Base-by-base conservation (phyloP, 2,329 filamentous ascomycete species). In the Aspergillus amoenus region DNA sequence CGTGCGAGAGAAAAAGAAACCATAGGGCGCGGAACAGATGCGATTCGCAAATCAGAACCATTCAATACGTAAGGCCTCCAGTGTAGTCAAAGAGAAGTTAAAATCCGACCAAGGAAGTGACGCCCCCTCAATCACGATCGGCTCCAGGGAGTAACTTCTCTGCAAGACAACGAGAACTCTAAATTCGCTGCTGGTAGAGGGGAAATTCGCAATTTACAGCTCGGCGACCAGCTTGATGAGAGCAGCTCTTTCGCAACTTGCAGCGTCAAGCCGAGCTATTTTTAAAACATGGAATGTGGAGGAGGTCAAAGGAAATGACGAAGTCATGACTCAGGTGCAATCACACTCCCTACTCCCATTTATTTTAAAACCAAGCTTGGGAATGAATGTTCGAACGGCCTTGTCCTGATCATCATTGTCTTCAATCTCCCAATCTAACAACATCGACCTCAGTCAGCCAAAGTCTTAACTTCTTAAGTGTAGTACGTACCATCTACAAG, bases 381-480 rank as follows among this genome's bases (percentile, higher is more conserved):
- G 27, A 30, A 30, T 30, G 34, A 37, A n/a, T n/a, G 13, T n/a
- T 30, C 9, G 18, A 18, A 18, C 18, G 13, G 5, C 43, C 11
- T 44, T 45, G 15, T 11, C 15, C 24, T 27, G 7, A 8, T 11
- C 27, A 24, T n/a, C 18, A n/a, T 45, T 45, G 22, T 30, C 43
- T n/a, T 30, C 43, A n/a, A 37, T 37, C 34, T 37, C 34, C 13
- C 34, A n/a, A 37, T 15, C 27, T 30, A 11, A 4, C 27, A 8
- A 30, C 24, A n/a, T 44, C 42, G 17, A 13, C 11, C 12, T 18
- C 30, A 40, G 32, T 45, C 34, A 56, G 21, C 56, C 50, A 17
- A 56, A 58, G 59, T 30, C 27, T 59, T 27, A 40, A 52, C 58
- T 57, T 30, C 27, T 59, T 27, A 40, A 52, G 59, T 57, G 60